Evolutionary conservation across 2,329 filamentous ascomycete species (phyloP).

Genomic region (Geosmithia putterillii): DNA sequence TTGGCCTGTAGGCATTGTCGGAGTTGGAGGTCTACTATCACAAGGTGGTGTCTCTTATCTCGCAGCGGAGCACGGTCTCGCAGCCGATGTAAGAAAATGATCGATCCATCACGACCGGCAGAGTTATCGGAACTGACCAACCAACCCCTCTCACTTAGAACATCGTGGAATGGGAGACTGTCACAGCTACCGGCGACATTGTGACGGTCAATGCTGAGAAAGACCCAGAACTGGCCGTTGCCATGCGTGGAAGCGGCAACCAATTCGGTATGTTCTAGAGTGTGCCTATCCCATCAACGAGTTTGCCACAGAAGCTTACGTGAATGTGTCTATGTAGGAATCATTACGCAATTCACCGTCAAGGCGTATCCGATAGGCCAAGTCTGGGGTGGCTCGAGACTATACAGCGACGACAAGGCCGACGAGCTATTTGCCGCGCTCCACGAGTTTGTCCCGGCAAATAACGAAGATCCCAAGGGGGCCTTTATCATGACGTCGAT

Average conservation of each 20-base stretch:
- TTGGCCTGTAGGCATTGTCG: conserved; percentile 10
- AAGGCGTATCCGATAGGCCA: conserved; percentile 16
- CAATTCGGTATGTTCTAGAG: conserved; percentile 12
- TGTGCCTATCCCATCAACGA: not conserved
- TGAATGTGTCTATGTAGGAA: conserved; percentile 7
- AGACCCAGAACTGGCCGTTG: conserved; percentile 11
- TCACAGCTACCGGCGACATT: conserved; percentile 11
- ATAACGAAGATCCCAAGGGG: conserved; percentile 12
- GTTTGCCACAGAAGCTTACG: not conserved
- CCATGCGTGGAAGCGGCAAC: conserved; percentile 14
- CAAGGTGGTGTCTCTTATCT: conserved; percentile 17
- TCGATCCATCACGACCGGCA: not conserved
- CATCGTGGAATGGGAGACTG: conserved; percentile 9
- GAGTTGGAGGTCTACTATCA: conserved; percentile 13
- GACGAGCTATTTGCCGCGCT: conserved; percentile 17
- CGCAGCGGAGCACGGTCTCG: conserved; percentile 13
- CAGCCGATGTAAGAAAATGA: conserved; percentile 11
- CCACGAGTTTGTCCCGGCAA: conserved; percentile 15
- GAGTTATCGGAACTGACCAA: not conserved
- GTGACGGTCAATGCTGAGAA: conserved; percentile 11
- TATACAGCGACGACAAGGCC: conserved; percentile 15
- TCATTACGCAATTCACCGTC: conserved; percentile 19
- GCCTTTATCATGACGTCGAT: conserved; percentile 15
- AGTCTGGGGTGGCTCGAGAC: conserved; percentile 23
- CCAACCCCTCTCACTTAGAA: not conserved